Conservation (phyloP, 140 eudicot species). For the Eryngium alpinum region DNA sequence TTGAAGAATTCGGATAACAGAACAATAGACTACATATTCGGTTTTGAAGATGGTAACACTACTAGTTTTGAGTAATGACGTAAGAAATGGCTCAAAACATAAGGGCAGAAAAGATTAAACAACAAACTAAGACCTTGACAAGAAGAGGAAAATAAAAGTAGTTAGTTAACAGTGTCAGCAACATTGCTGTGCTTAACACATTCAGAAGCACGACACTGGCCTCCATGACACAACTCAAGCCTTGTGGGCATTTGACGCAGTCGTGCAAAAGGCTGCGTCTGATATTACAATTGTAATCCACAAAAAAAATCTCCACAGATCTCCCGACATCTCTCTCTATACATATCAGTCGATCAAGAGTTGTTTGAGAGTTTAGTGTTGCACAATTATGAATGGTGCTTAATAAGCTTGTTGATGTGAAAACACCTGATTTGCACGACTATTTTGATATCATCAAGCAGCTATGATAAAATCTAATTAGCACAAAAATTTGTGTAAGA, state of each 20-base stretch:
- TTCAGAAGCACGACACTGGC: conserved; percentile 41
- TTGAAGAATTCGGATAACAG: too few species aligned
- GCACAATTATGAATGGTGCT: conserved; percentile 90
- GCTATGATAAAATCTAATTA: conserved; percentile 70
- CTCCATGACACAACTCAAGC: conserved; percentile 29
- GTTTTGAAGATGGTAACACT: too few species aligned
- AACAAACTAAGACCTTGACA: too few species aligned
- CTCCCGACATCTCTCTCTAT: too few species aligned
- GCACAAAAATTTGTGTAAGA: conserved; percentile 56
- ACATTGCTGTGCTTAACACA: conserved; percentile 22
- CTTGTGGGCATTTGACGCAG: conserved; percentile 34
- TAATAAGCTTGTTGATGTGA: conserved; percentile 67
- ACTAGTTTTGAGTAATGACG: too few species aligned
- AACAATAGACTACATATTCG: too few species aligned
- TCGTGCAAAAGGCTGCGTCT: conserved; percentile 37
- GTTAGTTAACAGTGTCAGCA: background rate
- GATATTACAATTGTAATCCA: too few species aligned
- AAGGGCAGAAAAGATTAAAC: too few species aligned
- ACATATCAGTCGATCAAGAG: conserved; percentile 46
- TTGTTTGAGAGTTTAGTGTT: conserved; percentile 79
- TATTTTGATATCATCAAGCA: conserved; percentile 65
- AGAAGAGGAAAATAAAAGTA: too few species aligned
- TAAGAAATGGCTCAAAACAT: too few species aligned
- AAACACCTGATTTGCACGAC: conserved; percentile 80
- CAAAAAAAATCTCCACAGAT: too few species aligned